Conservation (phyloP, 208 protist genomes). For the Leishmania tarentolae region DNA sequence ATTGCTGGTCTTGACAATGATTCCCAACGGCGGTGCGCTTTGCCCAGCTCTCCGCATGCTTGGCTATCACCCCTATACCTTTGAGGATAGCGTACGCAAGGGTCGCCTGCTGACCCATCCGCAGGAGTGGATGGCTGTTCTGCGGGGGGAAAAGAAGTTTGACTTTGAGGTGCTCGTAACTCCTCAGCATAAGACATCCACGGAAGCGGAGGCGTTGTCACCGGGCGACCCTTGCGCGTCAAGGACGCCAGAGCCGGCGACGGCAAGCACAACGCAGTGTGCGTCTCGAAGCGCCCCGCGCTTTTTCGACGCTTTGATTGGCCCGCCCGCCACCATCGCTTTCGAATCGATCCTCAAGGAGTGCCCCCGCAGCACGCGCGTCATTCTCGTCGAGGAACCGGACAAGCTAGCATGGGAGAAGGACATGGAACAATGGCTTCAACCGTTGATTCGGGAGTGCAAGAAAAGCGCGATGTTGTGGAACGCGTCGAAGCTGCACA, state of each 20-base stretch:
- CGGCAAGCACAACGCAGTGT: background rate
- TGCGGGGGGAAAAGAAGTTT: constrained; percentile 74
- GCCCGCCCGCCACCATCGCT: constrained; percentile 77
- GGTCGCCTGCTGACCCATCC: constrained; percentile 75
- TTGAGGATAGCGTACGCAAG: constrained; percentile 60
- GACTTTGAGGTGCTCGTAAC: constrained; percentile 43
- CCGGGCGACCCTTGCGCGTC: background rate
- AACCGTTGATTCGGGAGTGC: constrained; percentile 46
- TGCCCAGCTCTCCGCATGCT: constrained; percentile 51
- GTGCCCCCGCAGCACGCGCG: constrained; percentile 77
- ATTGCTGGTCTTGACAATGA: constrained; percentile 81
- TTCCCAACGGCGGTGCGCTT: constrained; percentile 76
- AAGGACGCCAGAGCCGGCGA: background rate
- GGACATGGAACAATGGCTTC: constrained; percentile 55
- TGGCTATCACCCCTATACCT: constrained; percentile 82
- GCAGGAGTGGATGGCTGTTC: constrained; percentile 76
- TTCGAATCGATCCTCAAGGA: constrained; percentile 76
- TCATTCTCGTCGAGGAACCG: constrained; percentile 81
- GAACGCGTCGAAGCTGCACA: constrained; percentile 40
- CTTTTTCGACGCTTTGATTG: constrained; percentile 73
- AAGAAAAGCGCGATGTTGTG: constrained; percentile 21
- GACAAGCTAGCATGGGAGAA: constrained; percentile 78
- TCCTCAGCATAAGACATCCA: background rate
- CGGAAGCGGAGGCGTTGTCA: background rate
- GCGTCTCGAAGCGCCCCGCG: background rate